A percentile compares a stretch with the other conserved stretches of the same genome.
Conservation (phyloP, 805 yeast species). For the Saturnispora ahearnii region DNA sequence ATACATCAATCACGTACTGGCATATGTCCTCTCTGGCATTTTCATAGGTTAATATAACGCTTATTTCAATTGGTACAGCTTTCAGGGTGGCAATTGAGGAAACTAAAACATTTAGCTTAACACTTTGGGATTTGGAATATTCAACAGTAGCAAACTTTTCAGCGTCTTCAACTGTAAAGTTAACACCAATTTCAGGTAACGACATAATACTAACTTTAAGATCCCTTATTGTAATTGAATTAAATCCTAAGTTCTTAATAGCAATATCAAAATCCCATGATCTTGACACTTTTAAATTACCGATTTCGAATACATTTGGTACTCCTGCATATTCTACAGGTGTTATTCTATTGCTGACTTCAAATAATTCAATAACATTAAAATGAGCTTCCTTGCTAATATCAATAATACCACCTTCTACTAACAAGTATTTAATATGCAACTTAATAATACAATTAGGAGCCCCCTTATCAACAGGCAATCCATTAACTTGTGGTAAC, state of each 20-base stretch:
- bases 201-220: constrained; percentile 9
- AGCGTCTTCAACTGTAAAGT: not conserved
- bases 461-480: constrained; percentile 7
- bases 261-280: constrained; percentile 9
- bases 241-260: constrained; percentile 25
- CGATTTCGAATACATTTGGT: constrained; percentile 5
- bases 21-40: constrained; percentile 13
- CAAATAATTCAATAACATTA: constrained; percentile 9
- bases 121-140: not conserved
- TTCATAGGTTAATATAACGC: constrained; percentile 15
- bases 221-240: constrained; percentile 9
- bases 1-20: constrained; percentile 30
- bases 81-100: not conserved
- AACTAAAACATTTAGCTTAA: not conserved
- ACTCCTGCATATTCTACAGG: constrained; percentile 4
- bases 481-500: constrained; percentile 18
- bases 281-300: constrained; percentile 14
- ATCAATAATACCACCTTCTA: constrained; percentile 2
- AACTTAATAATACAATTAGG: constrained; percentile 16
- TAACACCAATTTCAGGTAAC: not conserved
- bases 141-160: constrained; percentile 1
- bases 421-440: constrained; percentile 8
- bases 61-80: constrained; percentile 16
- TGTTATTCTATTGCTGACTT: constrained; percentile 2
- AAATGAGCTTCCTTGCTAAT: constrained; percentile 4